Evolutionary conservation across 1,284 basidiomycete species (phyloP).

Genomic region (Pyrrhoderma lamaoense): DNA sequence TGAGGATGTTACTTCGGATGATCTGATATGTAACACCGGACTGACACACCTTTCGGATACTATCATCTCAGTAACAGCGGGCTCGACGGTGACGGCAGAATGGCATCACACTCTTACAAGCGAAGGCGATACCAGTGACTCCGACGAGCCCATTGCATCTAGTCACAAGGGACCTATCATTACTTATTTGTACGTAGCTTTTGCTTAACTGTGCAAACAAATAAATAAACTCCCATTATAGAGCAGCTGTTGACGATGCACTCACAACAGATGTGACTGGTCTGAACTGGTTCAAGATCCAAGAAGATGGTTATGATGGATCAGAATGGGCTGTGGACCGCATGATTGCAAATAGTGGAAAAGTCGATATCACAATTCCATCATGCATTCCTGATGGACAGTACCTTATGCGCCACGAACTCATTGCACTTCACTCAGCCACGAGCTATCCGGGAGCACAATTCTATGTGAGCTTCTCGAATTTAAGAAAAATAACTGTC

Average conservation of each 20-base stretch:
- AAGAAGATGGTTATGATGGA: slow-evolving; percentile 25
- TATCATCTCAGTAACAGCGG: slow-evolving; percentile 16
- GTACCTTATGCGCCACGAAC: slow-evolving; percentile 33
- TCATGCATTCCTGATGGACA: slow-evolving; percentile 30
- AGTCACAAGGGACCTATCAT: slow-evolving; percentile 18
- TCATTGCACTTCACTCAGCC: slow-evolving; percentile 13
- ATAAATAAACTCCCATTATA: not conserved
- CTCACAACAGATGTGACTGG: slow-evolving; percentile 34
- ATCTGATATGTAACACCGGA: slow-evolving; percentile 21
- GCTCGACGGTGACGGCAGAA: slow-evolving; percentile 14
- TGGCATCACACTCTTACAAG: slow-evolving; percentile 17
- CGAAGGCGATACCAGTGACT: slow-evolving; percentile 5
- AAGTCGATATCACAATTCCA: slow-evolving; percentile 35
- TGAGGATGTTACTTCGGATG: slow-evolving; percentile 20
- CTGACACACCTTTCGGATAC: slow-evolving; percentile 14
- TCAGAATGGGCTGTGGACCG: slow-evolving; percentile 33
- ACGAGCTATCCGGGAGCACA: slow-evolving; percentile 19
- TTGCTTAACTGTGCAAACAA: no score
- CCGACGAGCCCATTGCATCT: slow-evolving; percentile 19
- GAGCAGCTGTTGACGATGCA: slow-evolving; percentile 10
- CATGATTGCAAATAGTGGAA: slow-evolving; percentile 36
- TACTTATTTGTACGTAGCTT: no score
- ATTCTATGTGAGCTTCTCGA: slow-evolving; percentile 20
- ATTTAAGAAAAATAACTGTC: not conserved
- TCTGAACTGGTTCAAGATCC: slow-evolving; percentile 49